A percentile compares a stretch with the other conserved stretches of the same genome.
These are phyloP conservation scores for Aspergillus homomorphus DNA, from an alignment of 495 filamentous ascomycete species.

Conservation along the genomic window DNA sequence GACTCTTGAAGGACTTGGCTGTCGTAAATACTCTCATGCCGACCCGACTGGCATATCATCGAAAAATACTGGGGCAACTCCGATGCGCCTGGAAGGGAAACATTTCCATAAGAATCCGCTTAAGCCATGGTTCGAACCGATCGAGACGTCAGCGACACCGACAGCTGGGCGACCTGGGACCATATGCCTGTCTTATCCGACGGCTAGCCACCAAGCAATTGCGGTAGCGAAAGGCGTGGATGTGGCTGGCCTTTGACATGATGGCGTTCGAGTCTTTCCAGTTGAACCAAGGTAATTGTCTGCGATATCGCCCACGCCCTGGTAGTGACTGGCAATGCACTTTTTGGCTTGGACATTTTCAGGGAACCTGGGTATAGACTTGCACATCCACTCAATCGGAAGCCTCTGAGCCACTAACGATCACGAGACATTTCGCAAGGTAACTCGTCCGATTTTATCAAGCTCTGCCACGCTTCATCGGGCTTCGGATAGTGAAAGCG, in stretches of 20 bases:
- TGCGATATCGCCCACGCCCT: background rate
- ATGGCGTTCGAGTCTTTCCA: background rate
- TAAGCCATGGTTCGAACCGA: background rate
- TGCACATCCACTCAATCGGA: no score
- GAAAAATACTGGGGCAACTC: background rate
- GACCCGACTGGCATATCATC: background rate
- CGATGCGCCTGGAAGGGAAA: no score
- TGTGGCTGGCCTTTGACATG: background rate
- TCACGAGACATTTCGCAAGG: no score
- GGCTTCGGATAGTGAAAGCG: background rate
- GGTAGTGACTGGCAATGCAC: background rate
- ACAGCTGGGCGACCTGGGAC: no score
- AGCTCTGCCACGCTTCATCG: background rate
- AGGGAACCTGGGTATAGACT: no score
- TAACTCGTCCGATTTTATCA: no score
- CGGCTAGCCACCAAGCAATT: background rate
- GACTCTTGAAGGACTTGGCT: background rate
- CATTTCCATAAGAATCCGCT: background rate
- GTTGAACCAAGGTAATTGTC: background rate
- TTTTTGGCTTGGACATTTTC: no score
- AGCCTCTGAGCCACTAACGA: no score
- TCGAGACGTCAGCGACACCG: background rate
- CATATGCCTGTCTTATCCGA: no score
- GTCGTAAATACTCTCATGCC: background rate
- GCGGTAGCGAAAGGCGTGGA: background rate